These are phyloP conservation scores for Lentinula sp. DNA, from an alignment of 768 basidiomycete genomes.

Conservation along the genomic window DNA sequence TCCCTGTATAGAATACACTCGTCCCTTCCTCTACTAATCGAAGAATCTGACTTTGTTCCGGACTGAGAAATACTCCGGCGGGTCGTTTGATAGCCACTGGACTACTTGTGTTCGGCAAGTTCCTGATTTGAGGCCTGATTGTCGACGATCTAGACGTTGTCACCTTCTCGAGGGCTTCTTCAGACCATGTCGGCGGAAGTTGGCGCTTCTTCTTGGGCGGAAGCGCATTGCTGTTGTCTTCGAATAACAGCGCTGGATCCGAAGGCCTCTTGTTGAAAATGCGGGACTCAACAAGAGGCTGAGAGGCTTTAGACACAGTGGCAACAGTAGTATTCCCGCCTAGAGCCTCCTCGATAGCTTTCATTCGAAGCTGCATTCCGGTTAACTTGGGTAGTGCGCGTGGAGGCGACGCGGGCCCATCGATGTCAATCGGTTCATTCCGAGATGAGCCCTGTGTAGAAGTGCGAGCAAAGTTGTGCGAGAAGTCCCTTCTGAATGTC, in stretches of 20 bases:
- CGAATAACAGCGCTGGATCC: constrained; percentile 11
- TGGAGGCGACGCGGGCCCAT: constrained; percentile 7
- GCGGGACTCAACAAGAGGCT: constrained; percentile 23
- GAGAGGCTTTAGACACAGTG: constrained; percentile 12
- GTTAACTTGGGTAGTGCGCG: constrained; percentile 16
- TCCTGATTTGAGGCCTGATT: constrained; percentile 15
- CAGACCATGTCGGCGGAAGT: constrained; percentile 45
- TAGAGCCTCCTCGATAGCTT: constrained; percentile 55
- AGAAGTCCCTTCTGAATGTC: constrained; percentile 60
- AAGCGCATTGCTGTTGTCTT: constrained; percentile 13
- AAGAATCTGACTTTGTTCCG: constrained; percentile 83
- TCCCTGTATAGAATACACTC: constrained; percentile 94
- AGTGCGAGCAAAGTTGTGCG: constrained; percentile 23
- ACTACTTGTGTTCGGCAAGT: not conserved
- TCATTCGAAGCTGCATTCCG: constrained; percentile 35
- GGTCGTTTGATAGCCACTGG: constrained; percentile 15
- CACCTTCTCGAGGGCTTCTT: constrained; percentile 15
- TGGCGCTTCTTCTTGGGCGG: constrained; percentile 49
- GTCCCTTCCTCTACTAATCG: constrained; percentile 65
- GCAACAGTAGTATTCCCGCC: constrained; percentile 13
- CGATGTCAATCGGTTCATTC: not conserved
- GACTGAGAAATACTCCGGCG: constrained; percentile 59
- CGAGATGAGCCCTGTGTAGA: constrained; percentile 6
- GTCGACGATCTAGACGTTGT: not conserved
- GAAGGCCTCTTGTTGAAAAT: constrained; percentile 33